Evolutionary conservation across 495 filamentous ascomycete species (phyloP), one percentile per base, ranked within the genome.

Genomic region (Hypoxylon fragiforme): DNA sequence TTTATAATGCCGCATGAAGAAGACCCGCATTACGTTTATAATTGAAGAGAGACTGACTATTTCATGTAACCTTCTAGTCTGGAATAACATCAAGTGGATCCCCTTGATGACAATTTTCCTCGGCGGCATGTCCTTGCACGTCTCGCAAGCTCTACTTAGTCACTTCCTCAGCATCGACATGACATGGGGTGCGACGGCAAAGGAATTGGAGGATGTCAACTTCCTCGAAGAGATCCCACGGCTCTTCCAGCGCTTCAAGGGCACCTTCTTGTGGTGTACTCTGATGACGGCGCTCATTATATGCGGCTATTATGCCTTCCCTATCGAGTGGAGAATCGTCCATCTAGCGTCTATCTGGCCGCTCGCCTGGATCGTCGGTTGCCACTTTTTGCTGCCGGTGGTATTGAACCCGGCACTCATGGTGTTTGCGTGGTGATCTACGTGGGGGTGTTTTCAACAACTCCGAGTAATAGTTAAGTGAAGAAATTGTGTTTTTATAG

Each of bases 81-180:
- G 80, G 47, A 80, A 82, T 54, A 85, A 84, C 45, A 69, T 85
- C 57, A 87, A 83, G 64, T 87, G 82, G 82, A 71, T 79, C 15
- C 82, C 79, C 32, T 71, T 87, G 57, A 76, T 85, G 54, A 73
- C 73, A 39, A 72, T 85, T 60, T 86, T 85, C 70, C 73, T 87
- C 20, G 82, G 84, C 35, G 84, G 84, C n/a, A 70, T 86, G 32
- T 84, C 81, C 5, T 67, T 84, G n/a, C 84, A 87, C 65, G 68
- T 85, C 18, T 76, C 78, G 15, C 79, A 83, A 48, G 82, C 84
- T 3, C 71, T 87, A 26, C 60, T 84, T 15, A 79, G 73, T 52
- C 84, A 87, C 56, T 77, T 85, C 63, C 81, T 85, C 64, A 70
- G 73, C 65, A 77, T 86, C 63, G 74, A 82, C 63, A 85, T 86